These are phyloP conservation scores for Galerina sulciceps DNA, from an alignment of 768 basidiomycete species.

Conservation along the genomic window DNA sequence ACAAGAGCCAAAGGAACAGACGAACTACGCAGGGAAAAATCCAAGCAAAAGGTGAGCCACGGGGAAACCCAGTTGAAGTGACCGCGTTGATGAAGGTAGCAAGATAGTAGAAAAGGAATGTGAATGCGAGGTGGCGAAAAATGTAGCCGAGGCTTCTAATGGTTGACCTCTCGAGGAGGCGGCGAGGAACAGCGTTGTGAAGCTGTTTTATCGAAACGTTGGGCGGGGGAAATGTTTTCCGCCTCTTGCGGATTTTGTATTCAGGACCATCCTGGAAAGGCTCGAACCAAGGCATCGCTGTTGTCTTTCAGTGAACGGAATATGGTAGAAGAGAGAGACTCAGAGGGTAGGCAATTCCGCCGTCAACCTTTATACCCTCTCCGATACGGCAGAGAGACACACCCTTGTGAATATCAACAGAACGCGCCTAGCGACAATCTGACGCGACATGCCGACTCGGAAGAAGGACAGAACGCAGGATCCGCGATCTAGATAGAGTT, in stretches of 20 bases:
- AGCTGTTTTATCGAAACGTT: slow-evolving; percentile 47
- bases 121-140: slow-evolving; percentile 43
- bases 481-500: slow-evolving; percentile 19
- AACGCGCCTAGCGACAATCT: slow-evolving; percentile 2
- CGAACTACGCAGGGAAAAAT: slow-evolving; percentile 25
- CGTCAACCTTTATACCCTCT: slow-evolving; percentile 7
- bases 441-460: slow-evolving; percentile 20
- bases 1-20: slow-evolving; percentile 42
- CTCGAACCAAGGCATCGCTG: slow-evolving; percentile 43
- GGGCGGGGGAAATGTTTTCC: slow-evolving; percentile 43
- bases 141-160: slow-evolving; percentile 47
- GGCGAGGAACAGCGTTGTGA: slow-evolving; percentile 50
- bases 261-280: slow-evolving; percentile 52
- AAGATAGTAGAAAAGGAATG: slow-evolving; percentile 40
- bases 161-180: slow-evolving; percentile 51
- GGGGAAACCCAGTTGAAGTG: not conserved
- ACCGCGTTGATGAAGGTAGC: slow-evolving; percentile 28
- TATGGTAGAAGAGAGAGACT: not conserved
- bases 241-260: slow-evolving; percentile 45
- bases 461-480: slow-evolving; percentile 12
- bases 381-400: not conserved
- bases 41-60: slow-evolving; percentile 2
- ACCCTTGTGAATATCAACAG: not conserved
- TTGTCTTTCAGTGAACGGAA: not conserved
- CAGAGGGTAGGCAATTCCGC: not conserved